Evolutionary conservation across 2,329 filamentous ascomycete genomes (phyloP).

Genomic region (Fusarium goolgardi): DNA sequence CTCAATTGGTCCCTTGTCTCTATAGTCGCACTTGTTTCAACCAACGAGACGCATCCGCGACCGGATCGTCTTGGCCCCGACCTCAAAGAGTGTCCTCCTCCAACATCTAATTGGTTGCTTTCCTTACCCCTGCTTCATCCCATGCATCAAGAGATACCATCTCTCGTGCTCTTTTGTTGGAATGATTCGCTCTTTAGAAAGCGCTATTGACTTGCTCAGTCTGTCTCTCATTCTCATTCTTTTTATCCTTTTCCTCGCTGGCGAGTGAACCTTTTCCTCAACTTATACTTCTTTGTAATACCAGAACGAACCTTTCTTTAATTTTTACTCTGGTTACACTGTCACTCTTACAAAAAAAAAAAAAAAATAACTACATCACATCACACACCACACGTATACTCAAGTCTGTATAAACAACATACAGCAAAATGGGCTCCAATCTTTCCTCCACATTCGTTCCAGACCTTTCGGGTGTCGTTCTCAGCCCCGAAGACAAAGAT

Average conservation of each 20-base stretch:
- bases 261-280: slow-evolving; percentile 35
- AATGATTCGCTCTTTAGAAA: slow-evolving; percentile 20
- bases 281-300: not conserved
- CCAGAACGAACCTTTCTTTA: slow-evolving; percentile 13
- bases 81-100: not conserved
- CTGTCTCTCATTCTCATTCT: slow-evolving; percentile 21
- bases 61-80: slow-evolving; percentile 33
- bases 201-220: not conserved
- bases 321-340: slow-evolving; percentile 4
- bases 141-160: slow-evolving; percentile 10
- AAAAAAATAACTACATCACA: not conserved
- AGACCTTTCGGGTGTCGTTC: slow-evolving; percentile 53
- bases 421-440: slow-evolving; percentile 53
- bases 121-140: slow-evolving; percentile 32
- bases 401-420: not conserved
- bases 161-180: slow-evolving; percentile 30
- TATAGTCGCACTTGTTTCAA: slow-evolving; percentile 17
- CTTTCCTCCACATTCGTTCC: slow-evolving; percentile 54
- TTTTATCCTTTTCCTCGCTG: slow-evolving; percentile 38
- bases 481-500: slow-evolving; percentile 49
- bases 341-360: not conserved
- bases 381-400: not conserved
- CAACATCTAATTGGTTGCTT: slow-evolving; percentile 7
- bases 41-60: slow-evolving; percentile 43
- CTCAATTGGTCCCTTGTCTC: slow-evolving; percentile 27